These are phyloP conservation scores for Phytophthora sojae DNA, from an alignment of 352 stramenopile species.

Conservation along the genomic window DNA sequence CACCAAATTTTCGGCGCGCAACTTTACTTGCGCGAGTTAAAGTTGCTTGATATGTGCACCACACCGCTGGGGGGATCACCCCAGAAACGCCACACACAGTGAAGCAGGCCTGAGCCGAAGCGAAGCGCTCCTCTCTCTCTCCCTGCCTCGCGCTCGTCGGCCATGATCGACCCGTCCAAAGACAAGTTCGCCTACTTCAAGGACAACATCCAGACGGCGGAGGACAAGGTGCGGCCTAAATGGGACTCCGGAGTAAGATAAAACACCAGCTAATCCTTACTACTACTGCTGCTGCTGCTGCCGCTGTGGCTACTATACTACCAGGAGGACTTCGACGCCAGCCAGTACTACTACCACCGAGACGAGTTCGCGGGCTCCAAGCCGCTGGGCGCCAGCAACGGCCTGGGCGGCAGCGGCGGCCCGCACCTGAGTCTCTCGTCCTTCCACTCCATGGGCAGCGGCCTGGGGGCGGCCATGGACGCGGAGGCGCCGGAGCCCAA, in stretches of 20 bases:
- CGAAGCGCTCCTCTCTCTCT: neutral
- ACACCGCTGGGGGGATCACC: neutral
- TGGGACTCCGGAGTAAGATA: neutral
- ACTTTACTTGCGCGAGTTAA: neutral
- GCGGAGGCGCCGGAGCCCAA: slow-evolving; percentile 30
- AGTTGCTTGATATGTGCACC: neutral
- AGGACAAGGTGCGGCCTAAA: slow-evolving; percentile 70
- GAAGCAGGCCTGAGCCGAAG: neutral
- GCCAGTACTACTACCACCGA: slow-evolving; percentile 90
- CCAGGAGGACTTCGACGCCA: slow-evolving; percentile 86
- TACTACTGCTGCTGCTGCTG: neutral
- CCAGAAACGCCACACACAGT: neutral
- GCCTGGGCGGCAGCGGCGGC: slow-evolving; percentile 29
- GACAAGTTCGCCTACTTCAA: slow-evolving; percentile 92
- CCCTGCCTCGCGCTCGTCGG: slow-evolving; percentile 2
- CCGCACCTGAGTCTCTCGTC: slow-evolving; percentile 52
- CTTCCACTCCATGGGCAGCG: slow-evolving; percentile 61
- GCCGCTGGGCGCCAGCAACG: slow-evolving; percentile 31
- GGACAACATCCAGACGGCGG: slow-evolving; percentile 89
- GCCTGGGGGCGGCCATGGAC: slow-evolving; percentile 40
- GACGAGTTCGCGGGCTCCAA: slow-evolving; percentile 70
- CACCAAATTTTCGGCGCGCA: neutral
- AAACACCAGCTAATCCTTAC: neutral
- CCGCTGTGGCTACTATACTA: neutral
- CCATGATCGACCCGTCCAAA: slow-evolving; percentile 89